Evolutionary conservation across 2,329 filamentous ascomycete genomes (phyloP).

Genomic region (Beauveria medogensis): DNA sequence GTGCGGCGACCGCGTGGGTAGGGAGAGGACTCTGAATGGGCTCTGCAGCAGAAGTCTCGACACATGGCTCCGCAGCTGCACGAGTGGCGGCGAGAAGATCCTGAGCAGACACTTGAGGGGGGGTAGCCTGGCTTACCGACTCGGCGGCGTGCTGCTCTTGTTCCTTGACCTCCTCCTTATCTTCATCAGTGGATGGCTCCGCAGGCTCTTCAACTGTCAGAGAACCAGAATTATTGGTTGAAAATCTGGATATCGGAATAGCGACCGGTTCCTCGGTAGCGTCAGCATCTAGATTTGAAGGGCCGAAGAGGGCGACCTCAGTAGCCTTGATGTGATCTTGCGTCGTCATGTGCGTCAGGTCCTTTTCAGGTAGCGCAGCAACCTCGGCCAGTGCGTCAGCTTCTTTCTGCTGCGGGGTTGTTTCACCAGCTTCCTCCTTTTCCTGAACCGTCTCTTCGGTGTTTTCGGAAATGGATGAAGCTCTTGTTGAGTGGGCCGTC

Average conservation of each 20-base stretch:
- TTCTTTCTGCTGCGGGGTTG: slow-evolving; percentile 13
- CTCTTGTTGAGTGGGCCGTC: slow-evolving; percentile 51
- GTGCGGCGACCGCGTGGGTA: slow-evolving; percentile 4
- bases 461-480: slow-evolving; percentile 55
- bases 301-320: slow-evolving; percentile 16
- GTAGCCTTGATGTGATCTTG: slow-evolving; percentile 9
- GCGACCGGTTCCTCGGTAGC: background rate
- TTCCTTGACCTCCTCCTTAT: background rate
- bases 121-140: background rate
- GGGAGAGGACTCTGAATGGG: background rate
- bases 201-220: background rate
- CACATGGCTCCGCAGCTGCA: slow-evolving; percentile 12
- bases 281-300: slow-evolving; percentile 1
- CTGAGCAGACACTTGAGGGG: slow-evolving; percentile 20
- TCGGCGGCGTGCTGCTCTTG: background rate
- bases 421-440: slow-evolving; percentile 17
- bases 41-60: slow-evolving; percentile 11
- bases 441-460: slow-evolving; percentile 50
- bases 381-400: background rate
- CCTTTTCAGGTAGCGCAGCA: background rate
- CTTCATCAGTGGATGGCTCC: background rate
- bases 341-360: background rate
- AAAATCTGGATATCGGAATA: slow-evolving; percentile 36
- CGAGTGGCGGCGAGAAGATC: slow-evolving; percentile 18
- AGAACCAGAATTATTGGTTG: slow-evolving; percentile 19